Percentiles rank a stretch among this genome's conserved stretches.
These are phyloP conservation scores for Trichoderma pleuroti DNA, from an alignment of 2,329 filamentous ascomycete genomes.

Conservation along the genomic window DNA sequence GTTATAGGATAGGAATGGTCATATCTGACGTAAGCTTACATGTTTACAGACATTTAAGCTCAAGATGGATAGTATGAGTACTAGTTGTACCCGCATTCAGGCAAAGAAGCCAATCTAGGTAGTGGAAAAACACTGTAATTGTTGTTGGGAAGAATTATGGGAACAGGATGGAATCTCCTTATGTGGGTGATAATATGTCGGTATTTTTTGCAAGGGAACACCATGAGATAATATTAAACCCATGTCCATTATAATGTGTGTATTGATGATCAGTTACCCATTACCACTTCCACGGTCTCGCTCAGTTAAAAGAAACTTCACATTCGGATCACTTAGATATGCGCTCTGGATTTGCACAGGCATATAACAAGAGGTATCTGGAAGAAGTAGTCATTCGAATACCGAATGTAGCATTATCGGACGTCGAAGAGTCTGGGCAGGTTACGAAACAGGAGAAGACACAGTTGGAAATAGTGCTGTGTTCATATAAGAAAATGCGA, in stretches of 20 bases:
- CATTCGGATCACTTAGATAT: not conserved
- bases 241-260: not conserved
- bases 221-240: not conserved
- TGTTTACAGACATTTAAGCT: not conserved
- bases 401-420: not conserved
- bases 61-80: not conserved
- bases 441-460: not conserved
- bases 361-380: not conserved
- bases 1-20: not conserved
- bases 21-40: not conserved
- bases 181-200: not conserved
- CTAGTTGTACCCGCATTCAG: not conserved
- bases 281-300: not conserved
- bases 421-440: not conserved
- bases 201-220: not conserved
- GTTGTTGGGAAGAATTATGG: not conserved
- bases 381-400: not conserved
- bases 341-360: not conserved
- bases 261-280: not conserved
- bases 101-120: not conserved
- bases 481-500: not conserved
- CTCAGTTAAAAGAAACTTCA: not conserved
- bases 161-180: not conserved
- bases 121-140: not conserved
- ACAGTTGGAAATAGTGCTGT: not conserved